These are phyloP conservation scores for Coemansia sp. DNA, from an alignment of 192 early-diverging fungal species.

Conservation along the genomic window DNA sequence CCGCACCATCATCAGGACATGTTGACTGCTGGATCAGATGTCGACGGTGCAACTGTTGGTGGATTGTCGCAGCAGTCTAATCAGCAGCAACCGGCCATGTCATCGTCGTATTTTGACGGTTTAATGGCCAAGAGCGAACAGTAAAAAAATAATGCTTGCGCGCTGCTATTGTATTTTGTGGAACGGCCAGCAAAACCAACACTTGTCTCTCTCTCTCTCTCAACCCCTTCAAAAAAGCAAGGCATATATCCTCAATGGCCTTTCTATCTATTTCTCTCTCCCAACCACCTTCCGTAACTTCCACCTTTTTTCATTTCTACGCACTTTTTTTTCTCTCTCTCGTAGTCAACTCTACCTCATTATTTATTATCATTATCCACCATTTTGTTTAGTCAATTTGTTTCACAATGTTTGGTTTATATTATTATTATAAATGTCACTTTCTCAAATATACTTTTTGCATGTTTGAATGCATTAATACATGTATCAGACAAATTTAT, in stretches of 20 bases:
- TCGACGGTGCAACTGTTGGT: conserved; percentile 10
- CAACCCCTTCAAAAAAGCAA: no score
- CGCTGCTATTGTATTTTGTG: conserved; percentile 6
- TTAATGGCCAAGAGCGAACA: conserved; percentile 45
- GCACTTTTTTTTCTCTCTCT: no score
- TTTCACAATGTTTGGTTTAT: not conserved
- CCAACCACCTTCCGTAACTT: no score
- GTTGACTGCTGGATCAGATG: conserved; percentile 1
- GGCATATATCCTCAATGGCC: no score
- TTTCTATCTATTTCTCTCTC: no score
- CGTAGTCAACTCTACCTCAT: no score
- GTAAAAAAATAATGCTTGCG: conserved; percentile 5
- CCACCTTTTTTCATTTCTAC: no score
- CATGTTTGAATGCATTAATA: not conserved
- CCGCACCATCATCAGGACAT: conserved; percentile 19
- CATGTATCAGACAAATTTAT: not conserved
- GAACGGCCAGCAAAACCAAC: not conserved
- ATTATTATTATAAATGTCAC: not conserved
- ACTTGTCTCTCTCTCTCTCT: no score
- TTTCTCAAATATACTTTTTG: not conserved
- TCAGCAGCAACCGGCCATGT: conserved; percentile 24
- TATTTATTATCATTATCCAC: no score
- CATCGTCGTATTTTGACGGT: conserved; percentile 49
- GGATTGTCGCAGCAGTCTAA: conserved; percentile 10
- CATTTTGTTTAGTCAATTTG: no score